Evolutionary conservation across 177 flowering plant species (phyloP).

Genomic region (Vitis hybrid): DNA sequence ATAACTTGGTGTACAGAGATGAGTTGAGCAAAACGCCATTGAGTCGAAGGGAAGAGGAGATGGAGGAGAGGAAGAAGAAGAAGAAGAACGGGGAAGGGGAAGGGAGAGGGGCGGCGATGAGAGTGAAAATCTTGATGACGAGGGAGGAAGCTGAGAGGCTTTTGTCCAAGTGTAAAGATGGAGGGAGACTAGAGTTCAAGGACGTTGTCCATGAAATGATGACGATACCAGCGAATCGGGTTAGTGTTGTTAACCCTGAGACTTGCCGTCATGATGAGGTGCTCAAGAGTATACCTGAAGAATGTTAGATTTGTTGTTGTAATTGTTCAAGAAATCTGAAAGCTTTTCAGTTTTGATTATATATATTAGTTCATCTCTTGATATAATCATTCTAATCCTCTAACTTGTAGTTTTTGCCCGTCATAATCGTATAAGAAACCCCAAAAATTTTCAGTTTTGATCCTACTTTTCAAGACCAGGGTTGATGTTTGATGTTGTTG

Average conservation of each 20-base stretch:
- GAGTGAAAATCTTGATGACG: constrained; percentile 37
- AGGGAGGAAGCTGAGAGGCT: constrained; percentile 32
- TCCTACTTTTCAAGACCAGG: no score
- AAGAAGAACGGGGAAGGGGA: not conserved
- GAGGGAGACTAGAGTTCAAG: constrained; percentile 27
- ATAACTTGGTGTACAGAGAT: constrained; percentile 13
- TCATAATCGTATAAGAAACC: no score
- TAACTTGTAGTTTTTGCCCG: no score
- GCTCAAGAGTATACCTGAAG: constrained; percentile 20
- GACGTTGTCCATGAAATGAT: constrained; percentile 24
- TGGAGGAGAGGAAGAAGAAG: not conserved
- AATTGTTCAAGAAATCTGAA: not conserved
- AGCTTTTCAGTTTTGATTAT: no score
- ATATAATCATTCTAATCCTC: no score
- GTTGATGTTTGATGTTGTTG: no score
- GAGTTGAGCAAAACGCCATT: constrained; percentile 10
- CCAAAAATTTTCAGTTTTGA: no score
- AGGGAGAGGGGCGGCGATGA: not conserved
- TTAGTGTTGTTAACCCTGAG: constrained; percentile 3
- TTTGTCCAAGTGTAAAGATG: constrained; percentile 27
- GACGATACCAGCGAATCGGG: constrained; percentile 13
- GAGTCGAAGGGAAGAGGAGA: not conserved
- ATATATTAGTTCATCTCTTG: no score
- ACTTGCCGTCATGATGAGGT: not conserved
- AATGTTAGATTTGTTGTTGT: not conserved